Percentiles rank a stretch among this genome's conserved stretches.
These are phyloP conservation scores for Berkeleyomyces rouxiae DNA, from an alignment of 2,329 filamentous ascomycete species.

Conservation along the genomic window DNA sequence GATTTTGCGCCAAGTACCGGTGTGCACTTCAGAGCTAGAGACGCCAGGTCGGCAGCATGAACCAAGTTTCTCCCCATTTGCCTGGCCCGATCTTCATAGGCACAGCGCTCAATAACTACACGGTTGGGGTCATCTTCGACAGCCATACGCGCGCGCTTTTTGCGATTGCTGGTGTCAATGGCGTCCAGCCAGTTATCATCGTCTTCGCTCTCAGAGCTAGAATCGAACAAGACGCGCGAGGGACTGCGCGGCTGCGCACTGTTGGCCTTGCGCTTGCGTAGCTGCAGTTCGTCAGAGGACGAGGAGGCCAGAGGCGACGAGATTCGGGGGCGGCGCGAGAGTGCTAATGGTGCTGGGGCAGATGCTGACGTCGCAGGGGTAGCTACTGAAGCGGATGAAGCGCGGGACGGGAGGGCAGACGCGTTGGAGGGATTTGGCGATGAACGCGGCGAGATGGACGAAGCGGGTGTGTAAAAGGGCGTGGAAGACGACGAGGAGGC, in stretches of 20 bases:
- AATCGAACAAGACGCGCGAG: constrained; percentile 32
- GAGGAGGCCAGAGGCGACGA: constrained; percentile 5
- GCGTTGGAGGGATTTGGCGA: constrained; percentile 12
- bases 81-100: constrained; percentile 13
- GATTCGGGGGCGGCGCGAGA: constrained; percentile 5
- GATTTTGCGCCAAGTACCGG: constrained; percentile 32
- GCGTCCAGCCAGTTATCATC: constrained; percentile 33
- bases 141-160: constrained; percentile 17
- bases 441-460: constrained; percentile 8
- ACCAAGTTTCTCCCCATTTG: constrained; percentile 32
- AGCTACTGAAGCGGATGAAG: constrained; percentile 1
- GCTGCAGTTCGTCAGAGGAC: constrained; percentile 8
- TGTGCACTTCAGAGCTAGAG: constrained; percentile 32
- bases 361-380: background rate
- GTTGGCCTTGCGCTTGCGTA: constrained; percentile 33
- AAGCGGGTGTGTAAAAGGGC: constrained; percentile 10
- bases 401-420: constrained; percentile 7
- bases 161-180: constrained; percentile 32
- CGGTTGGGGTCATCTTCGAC: constrained; percentile 10
- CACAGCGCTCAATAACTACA: constrained; percentile 1
- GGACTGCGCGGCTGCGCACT: constrained; percentile 25
- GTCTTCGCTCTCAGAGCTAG: constrained; percentile 34
- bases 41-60: constrained; percentile 41
- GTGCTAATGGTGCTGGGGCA: background rate
- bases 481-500: constrained; percentile 3